phyloP scores from a whole-genome alignment of 164 flowering plant species.

The Aristolochia fimbriata region DNA sequence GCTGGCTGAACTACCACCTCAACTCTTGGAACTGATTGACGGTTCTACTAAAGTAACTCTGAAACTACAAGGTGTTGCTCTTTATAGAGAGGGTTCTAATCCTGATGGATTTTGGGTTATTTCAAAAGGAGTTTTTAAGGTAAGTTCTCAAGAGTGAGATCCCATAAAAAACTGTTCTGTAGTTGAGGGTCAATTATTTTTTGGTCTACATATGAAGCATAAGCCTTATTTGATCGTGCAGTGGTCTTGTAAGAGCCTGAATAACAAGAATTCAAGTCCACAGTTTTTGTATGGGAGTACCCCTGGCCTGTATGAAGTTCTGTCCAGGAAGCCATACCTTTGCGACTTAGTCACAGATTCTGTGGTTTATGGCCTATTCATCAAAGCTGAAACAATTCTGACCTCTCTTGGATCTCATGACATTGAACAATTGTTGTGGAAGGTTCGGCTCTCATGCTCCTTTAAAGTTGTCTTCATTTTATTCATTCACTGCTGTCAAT shows the following conservation, averaged over 20 bases:
- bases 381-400: too few relatives aligned
- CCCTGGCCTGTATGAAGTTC: constrained; percentile 77
- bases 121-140: constrained; percentile 16
- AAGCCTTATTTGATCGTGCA: constrained; percentile 19
- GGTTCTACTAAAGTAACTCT: constrained; percentile 58
- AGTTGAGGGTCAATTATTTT: too few relatives aligned
- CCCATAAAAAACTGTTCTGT: not conserved
- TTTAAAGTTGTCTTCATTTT: too few relatives aligned
- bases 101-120: constrained; percentile 87
- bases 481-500: too few relatives aligned
- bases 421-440: too few relatives aligned
- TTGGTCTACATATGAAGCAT: too few relatives aligned
- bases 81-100: constrained; percentile 70
- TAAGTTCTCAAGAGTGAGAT: not conserved
- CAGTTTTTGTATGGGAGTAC: constrained; percentile 87
- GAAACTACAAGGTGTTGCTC: constrained; percentile 51
- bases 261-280: constrained; percentile 60
- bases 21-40: constrained; percentile 36
- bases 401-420: too few relatives aligned
- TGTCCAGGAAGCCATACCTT: constrained; percentile 59
- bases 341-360: too few relatives aligned
- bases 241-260: constrained; percentile 66
- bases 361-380: too few relatives aligned
- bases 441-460: too few relatives aligned
- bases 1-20: constrained; percentile 72